Evolutionary conservation across 768 basidiomycete species (phyloP), one percentile per base, ranked within the genome.

Genomic region (Russula abietina): DNA sequence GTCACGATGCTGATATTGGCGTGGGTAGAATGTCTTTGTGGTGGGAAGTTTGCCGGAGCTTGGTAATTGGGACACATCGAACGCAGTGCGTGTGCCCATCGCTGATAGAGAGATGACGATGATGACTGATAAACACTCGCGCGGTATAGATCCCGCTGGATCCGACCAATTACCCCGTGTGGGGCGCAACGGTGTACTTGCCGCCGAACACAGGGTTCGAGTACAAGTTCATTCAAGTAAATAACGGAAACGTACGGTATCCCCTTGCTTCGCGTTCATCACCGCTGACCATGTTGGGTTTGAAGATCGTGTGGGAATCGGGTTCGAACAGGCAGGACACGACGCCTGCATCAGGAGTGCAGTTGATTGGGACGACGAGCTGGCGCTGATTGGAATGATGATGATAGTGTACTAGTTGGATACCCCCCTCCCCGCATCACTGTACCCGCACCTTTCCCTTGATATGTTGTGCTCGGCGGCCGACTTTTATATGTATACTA

Each of bases 201-300:
- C 83, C 84, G 2, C 73, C 79, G 0, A 76, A 73, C 59, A 81
- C 81, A 0, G 65, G 67, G 3, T 84, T 87, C 70, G 64, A 81
- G 64, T 87, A 81, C 72, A 87, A 86, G 71, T 85, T 83, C 60
- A 83, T 87, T 66, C 73, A 82, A 69, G 79, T 80, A 57, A 72
- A 76, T 3, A 73, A 80, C 63, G 82, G 81, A n/a, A 75, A 70
- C 53, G 81, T 83, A 62, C 22, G 45, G 11, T 5, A 11, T 46
- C 24, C 22, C 22, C 11, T 46, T 46, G 81, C n/a, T 24, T 49
- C 28, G 33, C 41, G n/a, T 28, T 36, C 49, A 28, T 49, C 16
- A n/a, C 17, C 48, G 26, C 48, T 49, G 48, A 49, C 26, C 10
- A 26, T 48, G 46, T 26, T 26, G 33, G 10, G 1, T 12, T 36